These are phyloP conservation scores for Camelina neglecta DNA, from an alignment of 345 rosid species.

Conservation along the genomic window DNA sequence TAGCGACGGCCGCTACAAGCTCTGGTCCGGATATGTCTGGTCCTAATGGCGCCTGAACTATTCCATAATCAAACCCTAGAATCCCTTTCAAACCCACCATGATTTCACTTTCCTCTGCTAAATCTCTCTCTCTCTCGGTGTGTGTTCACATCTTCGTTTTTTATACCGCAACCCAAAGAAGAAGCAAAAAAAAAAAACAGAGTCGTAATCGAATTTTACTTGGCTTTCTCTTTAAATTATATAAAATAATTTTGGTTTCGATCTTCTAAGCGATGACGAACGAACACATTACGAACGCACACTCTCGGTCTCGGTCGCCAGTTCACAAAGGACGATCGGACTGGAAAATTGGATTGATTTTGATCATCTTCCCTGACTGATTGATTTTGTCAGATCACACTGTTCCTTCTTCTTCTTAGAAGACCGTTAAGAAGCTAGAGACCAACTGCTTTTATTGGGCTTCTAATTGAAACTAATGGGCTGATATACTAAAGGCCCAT, in stretches of 20 bases:
- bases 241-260: not conserved
- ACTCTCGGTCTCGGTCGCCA: too few relatives aligned
- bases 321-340: not conserved
- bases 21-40: constrained; percentile 91
- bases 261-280: constrained; percentile 4
- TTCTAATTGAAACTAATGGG: not conserved
- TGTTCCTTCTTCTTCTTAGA: not conserved
- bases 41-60: constrained; percentile 84
- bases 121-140: not conserved
- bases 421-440: not conserved
- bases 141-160: constrained; percentile 1
- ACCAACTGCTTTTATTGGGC: not conserved
- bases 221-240: not conserved
- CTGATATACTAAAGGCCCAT: not conserved
- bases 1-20: constrained; percentile 92
- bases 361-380: not conserved
- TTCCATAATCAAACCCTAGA: constrained; percentile 80
- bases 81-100: constrained; percentile 91
- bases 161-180: not conserved
- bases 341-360: not conserved
- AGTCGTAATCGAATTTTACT: constrained; percentile 24
- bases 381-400: not conserved
- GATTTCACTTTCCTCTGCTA: constrained; percentile 15
- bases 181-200: constrained; percentile 6
- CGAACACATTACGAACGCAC: not conserved